Evolutionary conservation across 1,284 basidiomycete species (phyloP).

Genomic region (Crucibulum cyathiforme): DNA sequence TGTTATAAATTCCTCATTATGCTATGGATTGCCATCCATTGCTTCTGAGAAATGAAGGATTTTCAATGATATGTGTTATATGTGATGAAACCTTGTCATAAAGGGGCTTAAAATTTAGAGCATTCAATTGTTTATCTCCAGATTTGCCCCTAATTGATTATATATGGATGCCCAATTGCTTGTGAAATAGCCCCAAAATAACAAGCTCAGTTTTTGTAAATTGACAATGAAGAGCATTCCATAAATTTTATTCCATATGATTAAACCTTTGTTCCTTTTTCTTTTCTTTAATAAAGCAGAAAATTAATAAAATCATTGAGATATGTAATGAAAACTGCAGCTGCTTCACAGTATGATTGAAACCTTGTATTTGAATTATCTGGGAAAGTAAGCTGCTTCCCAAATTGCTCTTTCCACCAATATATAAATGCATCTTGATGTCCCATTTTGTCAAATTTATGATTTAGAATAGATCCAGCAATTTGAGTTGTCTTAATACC

Average conservation of each 20-base stretch:
- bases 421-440: slow-evolving; percentile 25
- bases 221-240: slow-evolving; percentile 6
- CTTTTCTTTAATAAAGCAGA: slow-evolving; percentile 10
- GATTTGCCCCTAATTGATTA: slow-evolving; percentile 23
- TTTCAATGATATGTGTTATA: slow-evolving; percentile 26
- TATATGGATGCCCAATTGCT: slow-evolving; percentile 32
- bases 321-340: slow-evolving; percentile 22
- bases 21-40: slow-evolving; percentile 34
- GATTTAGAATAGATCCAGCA: slow-evolving; percentile 34
- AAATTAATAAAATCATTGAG: slow-evolving; percentile 22
- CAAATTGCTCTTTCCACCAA: slow-evolving; percentile 16
- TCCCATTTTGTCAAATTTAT: slow-evolving; percentile 42
- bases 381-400: slow-evolving; percentile 20
- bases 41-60: slow-evolving; percentile 31
- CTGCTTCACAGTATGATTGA: slow-evolving; percentile 22
- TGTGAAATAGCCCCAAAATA: slow-evolving; percentile 20
- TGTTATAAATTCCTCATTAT: slow-evolving; percentile 16
- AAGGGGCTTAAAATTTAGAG: slow-evolving; percentile 34
- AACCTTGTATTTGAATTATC: slow-evolving; percentile 6
- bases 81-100: slow-evolving; percentile 24
- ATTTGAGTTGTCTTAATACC: slow-evolving; percentile 33
- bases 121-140: slow-evolving; percentile 21
- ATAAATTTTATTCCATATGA: slow-evolving; percentile 13
- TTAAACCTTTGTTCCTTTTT: not conserved
- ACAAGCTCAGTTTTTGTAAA: slow-evolving; percentile 21